phyloP scores from a whole-genome alignment of 148 eudicot species.

The Rhododendron mucronatum region DNA sequence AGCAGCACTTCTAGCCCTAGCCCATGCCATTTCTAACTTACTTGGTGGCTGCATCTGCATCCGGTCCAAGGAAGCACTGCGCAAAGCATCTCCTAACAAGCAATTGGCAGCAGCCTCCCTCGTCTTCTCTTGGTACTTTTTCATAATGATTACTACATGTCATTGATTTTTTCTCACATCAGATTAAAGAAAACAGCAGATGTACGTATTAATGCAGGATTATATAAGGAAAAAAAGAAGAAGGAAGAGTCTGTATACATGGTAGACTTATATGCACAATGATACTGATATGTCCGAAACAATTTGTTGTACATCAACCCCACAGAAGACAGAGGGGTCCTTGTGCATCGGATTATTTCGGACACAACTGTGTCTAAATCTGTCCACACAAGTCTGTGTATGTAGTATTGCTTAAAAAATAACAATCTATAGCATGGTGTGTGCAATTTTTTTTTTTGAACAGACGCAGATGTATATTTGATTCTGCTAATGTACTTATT shows the following conservation, averaged over 20 bases:
- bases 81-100: slow-evolving; percentile 55
- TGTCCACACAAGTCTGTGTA: not conserved
- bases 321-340: not conserved
- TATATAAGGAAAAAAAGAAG: too few relatives aligned
- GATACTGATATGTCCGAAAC: too few relatives aligned
- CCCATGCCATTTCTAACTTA: slow-evolving; percentile 60
- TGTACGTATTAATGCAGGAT: too few relatives aligned
- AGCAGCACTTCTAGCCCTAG: slow-evolving; percentile 49
- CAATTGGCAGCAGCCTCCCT: slow-evolving; percentile 67
- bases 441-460: too few relatives aligned
- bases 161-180: not conserved
- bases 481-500: not conserved
- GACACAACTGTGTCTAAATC: not conserved
- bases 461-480: not conserved
- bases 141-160: not conserved
- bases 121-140: slow-evolving; percentile 63
- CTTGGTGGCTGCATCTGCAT: slow-evolving; percentile 79
- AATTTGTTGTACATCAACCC: too few relatives aligned
- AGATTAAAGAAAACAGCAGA: too few relatives aligned
- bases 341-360: not conserved
- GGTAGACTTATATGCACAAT: too few relatives aligned
- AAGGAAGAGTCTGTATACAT: too few relatives aligned
- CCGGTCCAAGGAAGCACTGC: slow-evolving; percentile 52
- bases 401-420: too few relatives aligned
- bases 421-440: too few relatives aligned